Evolutionary conservation across 2,329 filamentous ascomycete species (phyloP), one percentile per base, ranked within the genome.

Genomic region (Botrytis aclada): DNA sequence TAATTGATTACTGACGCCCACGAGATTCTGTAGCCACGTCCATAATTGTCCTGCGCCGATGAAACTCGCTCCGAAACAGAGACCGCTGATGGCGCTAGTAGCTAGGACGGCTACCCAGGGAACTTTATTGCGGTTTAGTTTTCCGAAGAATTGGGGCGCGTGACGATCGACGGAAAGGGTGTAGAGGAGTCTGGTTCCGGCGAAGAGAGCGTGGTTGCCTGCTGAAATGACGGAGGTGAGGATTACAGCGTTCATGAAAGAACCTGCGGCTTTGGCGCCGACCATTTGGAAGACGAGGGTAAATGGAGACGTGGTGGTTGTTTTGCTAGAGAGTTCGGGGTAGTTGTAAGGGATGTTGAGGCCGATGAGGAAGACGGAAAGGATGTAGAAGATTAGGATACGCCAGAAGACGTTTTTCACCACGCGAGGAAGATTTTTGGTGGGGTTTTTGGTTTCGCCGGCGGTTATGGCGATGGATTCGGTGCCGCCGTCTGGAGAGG

Each of bases 391-490:
- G 61, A 80, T 72, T 1, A 80, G 74, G 61, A 81, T 80, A 84
- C 88, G 86, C 88, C 88, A 90, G 78, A 90, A 90, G 64, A 90
- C 88, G 71, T 91, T 90, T 76, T 88, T 88, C 63, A 91, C 87
- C 7, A 90, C 89, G 5, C 85, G 85, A 2, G 90, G 90, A 54
- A 92, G 82, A 72, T 85, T 90, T 74, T 85, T 85, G 29, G 87
- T 84, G 0, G 89, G 89, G 76, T 91, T 84, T 76, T 87, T 88
- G 3, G 89, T 91, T 80, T 92, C 89, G 54, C 89, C 89, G 1
- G 89, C 89, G 0, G 89, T 90, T 73, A 91, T 89, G 64, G 88
- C 89, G 66, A 91, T 90, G 47, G 86, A 88, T 80, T 91, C 89
- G 4, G 88, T 90, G 64, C 89, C 89, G 47, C 86, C 86, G 73